phyloP scores from a whole-genome alignment of 257 asterid genomes.

The Lycium barbarum region DNA sequence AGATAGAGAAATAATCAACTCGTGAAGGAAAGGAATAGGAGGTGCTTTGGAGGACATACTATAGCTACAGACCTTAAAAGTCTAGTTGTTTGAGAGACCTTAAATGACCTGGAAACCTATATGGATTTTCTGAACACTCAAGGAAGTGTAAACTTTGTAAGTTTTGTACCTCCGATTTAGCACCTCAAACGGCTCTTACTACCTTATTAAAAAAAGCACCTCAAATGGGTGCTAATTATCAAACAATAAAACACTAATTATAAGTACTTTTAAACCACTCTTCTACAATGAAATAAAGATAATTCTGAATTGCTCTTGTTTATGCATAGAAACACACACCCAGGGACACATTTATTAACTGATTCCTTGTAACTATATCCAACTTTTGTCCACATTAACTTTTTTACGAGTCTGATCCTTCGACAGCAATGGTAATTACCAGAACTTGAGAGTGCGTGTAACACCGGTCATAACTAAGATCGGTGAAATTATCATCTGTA shows the following conservation, averaged over 20 bases:
- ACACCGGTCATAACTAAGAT: not conserved
- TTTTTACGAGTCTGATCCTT: not conserved
- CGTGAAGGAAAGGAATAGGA: not conserved
- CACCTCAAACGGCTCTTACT: not conserved
- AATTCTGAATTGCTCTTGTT: constrained; percentile 4
- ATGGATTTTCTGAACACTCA: not conserved
- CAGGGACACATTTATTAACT: not conserved
- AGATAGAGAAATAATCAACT: not conserved
- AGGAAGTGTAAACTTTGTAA: not conserved
- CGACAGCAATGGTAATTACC: not conserved
- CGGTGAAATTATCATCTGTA: not conserved
- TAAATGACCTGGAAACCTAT: not conserved
- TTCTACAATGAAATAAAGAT: constrained; percentile 9
- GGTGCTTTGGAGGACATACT: not conserved
- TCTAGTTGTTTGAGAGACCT: not conserved
- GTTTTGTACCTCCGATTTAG: not conserved
- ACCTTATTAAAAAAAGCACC: not conserved
- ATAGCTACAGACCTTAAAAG: not conserved
- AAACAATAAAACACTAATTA: not conserved
- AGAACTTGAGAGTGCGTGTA: not conserved
- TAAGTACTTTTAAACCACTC: not conserved
- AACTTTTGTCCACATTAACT: not conserved
- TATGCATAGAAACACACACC: not conserved
- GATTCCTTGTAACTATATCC: constrained; percentile 13
- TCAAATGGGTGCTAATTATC: not conserved